Base-by-base conservation (phyloP, 768 basidiomycete genomes). In the Leccinellum rugosiceps region DNA sequence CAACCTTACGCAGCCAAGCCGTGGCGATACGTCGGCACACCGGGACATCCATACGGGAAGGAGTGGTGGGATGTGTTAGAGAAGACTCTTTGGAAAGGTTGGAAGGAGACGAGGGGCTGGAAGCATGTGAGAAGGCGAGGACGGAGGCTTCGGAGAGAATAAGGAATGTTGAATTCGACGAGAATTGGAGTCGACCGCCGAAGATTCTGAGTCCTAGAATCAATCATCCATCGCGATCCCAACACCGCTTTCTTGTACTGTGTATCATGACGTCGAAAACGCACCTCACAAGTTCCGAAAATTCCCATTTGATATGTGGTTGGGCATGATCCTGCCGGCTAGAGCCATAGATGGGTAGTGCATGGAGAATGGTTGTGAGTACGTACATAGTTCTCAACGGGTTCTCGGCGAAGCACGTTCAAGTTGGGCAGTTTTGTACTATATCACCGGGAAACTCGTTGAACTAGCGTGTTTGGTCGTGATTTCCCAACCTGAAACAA, bases 1-100 rank as follows among this genome's bases (percentile, higher is more conserved):
- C 82, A 79, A 60, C 83, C 81, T 4, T 80, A 71, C 57, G 79
- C 78, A 1, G 73, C 81, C 8, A 85, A 84, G 58, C 82, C 82
- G 1, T 83, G 84, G 83, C 81, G 81, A 3, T 83, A 83, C 56
- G 72, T 78, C 1, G 79, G 81, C 13, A 71, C 80, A 1, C 82
- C 80, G 11, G 77, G 77, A 10, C 77, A 84, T 58, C 82, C 84
- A 0, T 82, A 74, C 61, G 64, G 66, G 19, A 60, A 58, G 8
- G 78, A 77, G 38, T 84, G 83, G 83, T 83, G 81, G 78, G 50
- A 50, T 1, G 60, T 65, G 26, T 57, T 77, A 15, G 77, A 76
- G 43, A 68, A 69, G 54, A 83, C 82, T 0, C 63, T 66, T 2
- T 84, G 82, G 83, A 65, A 56, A 26, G 76, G 66, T 2, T 72